Evolutionary conservation across 306 rosid genomes (phyloP).

Genomic region (Glycine latifolia): DNA sequence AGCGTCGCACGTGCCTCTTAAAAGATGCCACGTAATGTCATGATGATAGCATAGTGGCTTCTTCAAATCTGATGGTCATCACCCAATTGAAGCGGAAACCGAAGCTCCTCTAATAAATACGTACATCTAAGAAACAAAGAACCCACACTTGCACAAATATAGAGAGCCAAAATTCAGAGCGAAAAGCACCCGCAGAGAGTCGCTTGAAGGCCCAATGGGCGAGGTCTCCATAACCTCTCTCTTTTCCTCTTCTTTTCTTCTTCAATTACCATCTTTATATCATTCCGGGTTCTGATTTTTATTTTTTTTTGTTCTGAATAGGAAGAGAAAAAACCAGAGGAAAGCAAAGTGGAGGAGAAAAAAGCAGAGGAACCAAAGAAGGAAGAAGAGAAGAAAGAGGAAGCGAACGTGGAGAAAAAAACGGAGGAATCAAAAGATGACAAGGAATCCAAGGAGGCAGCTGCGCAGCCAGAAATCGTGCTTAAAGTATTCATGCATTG

Average conservation of each 20-base stretch:
- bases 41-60: constrained; percentile 46
- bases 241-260: neutral
- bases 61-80: constrained; percentile 50
- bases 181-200: neutral
- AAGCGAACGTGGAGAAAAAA: too few relatives aligned
- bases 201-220: constrained; percentile 53
- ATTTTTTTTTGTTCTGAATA: constrained; percentile 30
- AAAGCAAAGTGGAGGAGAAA: constrained; percentile 59
- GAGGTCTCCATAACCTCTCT: constrained; percentile 52
- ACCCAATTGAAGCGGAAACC: neutral
- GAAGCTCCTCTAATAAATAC: neutral
- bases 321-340: constrained; percentile 73
- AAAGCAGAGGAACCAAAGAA: constrained; percentile 52
- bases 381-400: constrained; percentile 43
- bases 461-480: constrained; percentile 68
- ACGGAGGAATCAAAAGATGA: constrained; percentile 24
- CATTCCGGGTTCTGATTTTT: constrained; percentile 24
- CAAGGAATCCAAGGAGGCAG: constrained; percentile 40
- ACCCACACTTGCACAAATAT: too few relatives aligned
- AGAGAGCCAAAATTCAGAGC: neutral
- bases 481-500: constrained; percentile 96
- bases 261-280: neutral
- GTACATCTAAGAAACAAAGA: neutral
- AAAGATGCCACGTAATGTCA: constrained; percentile 63
- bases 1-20: constrained; percentile 68